Percentiles rank a stretch among this genome's conserved stretches.
phyloP scores from a whole-genome alignment of 2,329 filamentous ascomycete genomes.

The Fusarium sp. region DNA sequence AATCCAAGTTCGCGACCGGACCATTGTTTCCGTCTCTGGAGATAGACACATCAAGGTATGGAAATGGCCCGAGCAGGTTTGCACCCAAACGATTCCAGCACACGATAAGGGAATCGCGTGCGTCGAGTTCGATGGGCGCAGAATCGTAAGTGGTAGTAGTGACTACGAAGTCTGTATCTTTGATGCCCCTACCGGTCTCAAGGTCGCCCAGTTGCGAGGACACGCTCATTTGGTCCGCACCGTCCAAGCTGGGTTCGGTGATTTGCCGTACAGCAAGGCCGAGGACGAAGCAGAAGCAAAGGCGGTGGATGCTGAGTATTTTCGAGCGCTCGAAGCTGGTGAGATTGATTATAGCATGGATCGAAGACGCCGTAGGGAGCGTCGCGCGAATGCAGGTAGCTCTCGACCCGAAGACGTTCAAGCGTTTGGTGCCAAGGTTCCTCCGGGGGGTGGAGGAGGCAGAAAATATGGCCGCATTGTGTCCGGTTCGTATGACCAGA shows the following conservation, averaged over 20 bases:
- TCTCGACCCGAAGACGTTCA: constrained; percentile 79
- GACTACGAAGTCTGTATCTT: constrained; percentile 97
- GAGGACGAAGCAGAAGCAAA: constrained; percentile 79
- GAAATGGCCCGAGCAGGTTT: constrained; percentile 84
- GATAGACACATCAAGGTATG: constrained; percentile 95
- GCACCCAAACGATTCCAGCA: constrained; percentile 81
- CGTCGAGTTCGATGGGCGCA: constrained; percentile 92
- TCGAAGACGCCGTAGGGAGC: constrained; percentile 51
- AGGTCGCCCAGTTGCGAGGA: constrained; percentile 86
- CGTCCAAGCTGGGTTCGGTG: constrained; percentile 93
- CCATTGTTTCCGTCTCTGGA: constrained; percentile 94
- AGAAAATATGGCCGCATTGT: constrained; percentile 94
- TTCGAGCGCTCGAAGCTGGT: constrained; percentile 66
- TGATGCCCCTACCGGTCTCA: constrained; percentile 83
- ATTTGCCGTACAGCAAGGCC: constrained; percentile 81
- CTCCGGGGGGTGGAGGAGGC: constrained; percentile 90
- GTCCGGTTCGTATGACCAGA: constrained; percentile 95
- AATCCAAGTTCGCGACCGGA: constrained; percentile 85
- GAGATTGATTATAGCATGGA: constrained; percentile 54
- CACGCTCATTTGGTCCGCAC: constrained; percentile 90
- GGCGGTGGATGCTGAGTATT: constrained; percentile 78
- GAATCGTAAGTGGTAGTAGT: constrained; percentile 95
- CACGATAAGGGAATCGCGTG: constrained; percentile 97
- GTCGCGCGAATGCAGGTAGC: constrained; percentile 75
- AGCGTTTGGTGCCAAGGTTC: constrained; percentile 85